Evolutionary conservation across 2,329 filamentous ascomycete genomes (phyloP).

Genomic region (Trematosphaeria pertusa): DNA sequence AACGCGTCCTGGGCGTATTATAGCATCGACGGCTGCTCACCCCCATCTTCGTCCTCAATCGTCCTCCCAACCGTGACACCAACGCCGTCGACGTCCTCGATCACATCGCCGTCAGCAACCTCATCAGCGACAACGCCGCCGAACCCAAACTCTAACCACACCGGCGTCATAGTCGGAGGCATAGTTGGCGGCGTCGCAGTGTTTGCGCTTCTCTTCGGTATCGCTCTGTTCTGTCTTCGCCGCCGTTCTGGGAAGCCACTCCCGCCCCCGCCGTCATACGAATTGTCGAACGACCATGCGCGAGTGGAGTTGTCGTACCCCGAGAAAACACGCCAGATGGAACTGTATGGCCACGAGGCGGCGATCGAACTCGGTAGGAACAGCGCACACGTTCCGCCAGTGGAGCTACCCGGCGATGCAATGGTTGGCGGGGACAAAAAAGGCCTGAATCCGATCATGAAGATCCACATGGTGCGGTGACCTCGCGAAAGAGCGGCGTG

Average conservation of each 20-base stretch:
- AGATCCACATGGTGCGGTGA: conserved; percentile 7
- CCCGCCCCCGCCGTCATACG: conserved; percentile 14
- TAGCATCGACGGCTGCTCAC: conserved; percentile 33
- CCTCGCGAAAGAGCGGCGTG: background rate
- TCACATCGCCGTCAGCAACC: conserved; percentile 1
- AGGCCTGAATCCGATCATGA: background rate
- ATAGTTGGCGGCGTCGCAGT: conserved; percentile 22
- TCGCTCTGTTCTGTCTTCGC: conserved; percentile 16
- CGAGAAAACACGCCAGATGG: conserved; percentile 15
- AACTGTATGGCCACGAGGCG: conserved; percentile 24
- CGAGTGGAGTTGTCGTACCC: conserved; percentile 16
- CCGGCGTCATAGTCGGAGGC: conserved; percentile 24
- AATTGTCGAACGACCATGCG: conserved; percentile 23
- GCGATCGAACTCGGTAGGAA: conserved; percentile 33
- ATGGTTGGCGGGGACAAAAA: conserved; percentile 8
- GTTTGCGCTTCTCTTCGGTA: conserved; percentile 17
- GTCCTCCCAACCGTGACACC: conserved; percentile 5
- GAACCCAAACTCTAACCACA: conserved; percentile 5
- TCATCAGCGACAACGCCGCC: background rate
- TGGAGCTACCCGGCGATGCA: conserved; percentile 12
- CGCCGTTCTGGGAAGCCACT: conserved; percentile 1
- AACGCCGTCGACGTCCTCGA: conserved; percentile 7
- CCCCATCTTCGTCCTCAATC: conserved; percentile 13
- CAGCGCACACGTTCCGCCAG: conserved; percentile 18
- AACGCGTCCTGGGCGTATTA: conserved; percentile 37